Evolutionary conservation across 192 early-diverging fungal species (phyloP), one percentile per base, ranked within the genome.

Genomic region (Glomus cerebriforme): DNA sequence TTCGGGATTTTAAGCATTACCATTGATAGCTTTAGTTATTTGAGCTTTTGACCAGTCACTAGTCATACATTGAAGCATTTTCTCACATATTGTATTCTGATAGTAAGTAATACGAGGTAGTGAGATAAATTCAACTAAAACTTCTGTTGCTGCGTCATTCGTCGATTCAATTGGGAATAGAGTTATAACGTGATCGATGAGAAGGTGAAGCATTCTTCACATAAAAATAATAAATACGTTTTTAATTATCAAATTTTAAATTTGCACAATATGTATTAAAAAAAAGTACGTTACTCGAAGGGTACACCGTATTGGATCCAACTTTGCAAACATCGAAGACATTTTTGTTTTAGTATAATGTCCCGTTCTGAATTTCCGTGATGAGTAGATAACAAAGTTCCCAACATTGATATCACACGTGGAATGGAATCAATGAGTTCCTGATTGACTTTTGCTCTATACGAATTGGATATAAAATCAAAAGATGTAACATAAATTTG

Each of bases 281-380:
- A 34, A 29, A 58, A 74, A 24, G 26, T 15, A 64, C 22, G 81
- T 79, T 84, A 90, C 88, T 88, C 87, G 37, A 87, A 84, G 1
- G 84, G n/a, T 45, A 90, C 73, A 7, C 87, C 86, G 62, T 90
- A 90, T 66, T 83, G 81, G 54, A 90, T 81, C 89, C 89, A 90
- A 32, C 87, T 88, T 32, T 85, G 83, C 54, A 90, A 77, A 71
- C 88, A 90, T 24, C 79, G 75, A 7, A 90, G 63, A 1, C 86
- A 70, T 65, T 87, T 90, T 79, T 83, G 79, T 67, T 87, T 85
- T 35, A 86, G 77, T 17, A 82, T 60, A 22, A 81, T 49, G 5
- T 78, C 69, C 6, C 79, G 24, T 8, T 82, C 80, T 8, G 35
- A 73, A n/a, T 74, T 24, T 15, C 74, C 79, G 22, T 58, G 26